Conservation (phyloP, 139 green algal genomes). For the Coelastrella sp. region DNA sequence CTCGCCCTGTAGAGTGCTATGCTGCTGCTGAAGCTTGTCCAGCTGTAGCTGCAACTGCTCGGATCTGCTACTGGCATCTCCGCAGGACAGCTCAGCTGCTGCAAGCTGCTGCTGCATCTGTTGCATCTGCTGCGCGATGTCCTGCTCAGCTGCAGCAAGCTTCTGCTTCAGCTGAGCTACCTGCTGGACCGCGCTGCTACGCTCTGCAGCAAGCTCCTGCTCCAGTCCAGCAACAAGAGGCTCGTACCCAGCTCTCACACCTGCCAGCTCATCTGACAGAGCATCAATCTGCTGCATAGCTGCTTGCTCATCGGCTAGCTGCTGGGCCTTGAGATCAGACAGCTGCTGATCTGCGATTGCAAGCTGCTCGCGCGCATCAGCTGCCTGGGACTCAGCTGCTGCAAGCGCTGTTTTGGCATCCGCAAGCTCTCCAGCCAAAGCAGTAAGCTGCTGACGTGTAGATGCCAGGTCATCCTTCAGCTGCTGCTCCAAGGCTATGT, state of each 20-base stretch:
- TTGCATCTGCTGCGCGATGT: neutral
- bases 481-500: neutral
- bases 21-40: slow-evolving; percentile 2
- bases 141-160: slow-evolving; percentile 11
- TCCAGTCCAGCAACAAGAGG: slow-evolving; percentile 21
- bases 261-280: neutral
- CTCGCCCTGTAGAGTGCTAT: neutral
- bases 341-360: neutral
- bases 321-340: neutral
- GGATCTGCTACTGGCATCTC: neutral
- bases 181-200: neutral
- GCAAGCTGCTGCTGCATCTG: slow-evolving; percentile 7
- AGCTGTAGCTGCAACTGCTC: slow-evolving; percentile 13
- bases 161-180: neutral
- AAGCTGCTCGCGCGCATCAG: neutral
- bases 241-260: neutral
- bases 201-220: neutral
- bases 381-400: neutral
- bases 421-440: neutral
- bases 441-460: neutral
- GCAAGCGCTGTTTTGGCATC: neutral
- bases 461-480: neutral
- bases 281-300: neutral
- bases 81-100: neutral
- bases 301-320: neutral